Conservation (phyloP, 1,284 basidiomycete genomes). For the Leccinum variabile region DNA sequence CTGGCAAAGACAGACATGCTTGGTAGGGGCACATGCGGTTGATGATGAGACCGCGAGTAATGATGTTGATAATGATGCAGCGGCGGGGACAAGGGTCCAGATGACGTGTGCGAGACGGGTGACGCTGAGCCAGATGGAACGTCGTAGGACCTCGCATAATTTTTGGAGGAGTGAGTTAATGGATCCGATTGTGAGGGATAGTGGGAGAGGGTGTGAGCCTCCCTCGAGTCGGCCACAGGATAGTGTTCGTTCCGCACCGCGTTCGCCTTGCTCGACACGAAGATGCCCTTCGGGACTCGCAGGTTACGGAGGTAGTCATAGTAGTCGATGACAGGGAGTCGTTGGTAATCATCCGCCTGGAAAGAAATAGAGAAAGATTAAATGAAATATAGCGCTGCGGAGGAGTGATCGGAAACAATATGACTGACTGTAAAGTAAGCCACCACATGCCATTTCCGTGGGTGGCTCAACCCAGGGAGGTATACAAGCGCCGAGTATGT, state of each 20-base stretch:
- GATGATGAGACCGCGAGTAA: conserved; percentile 19
- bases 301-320: conserved; percentile 68
- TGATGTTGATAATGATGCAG: conserved; percentile 19
- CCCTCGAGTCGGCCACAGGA: conserved; percentile 29
- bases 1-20: conserved; percentile 25
- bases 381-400: conserved; percentile 16
- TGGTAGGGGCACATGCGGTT: conserved; percentile 23
- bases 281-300: conserved; percentile 61
- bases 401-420: conserved; percentile 9
- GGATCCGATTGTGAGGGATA: conserved; percentile 5
- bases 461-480: conserved; percentile 52
- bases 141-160: conserved; percentile 25
- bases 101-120: conserved; percentile 41
- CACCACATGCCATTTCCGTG: conserved; percentile 76
- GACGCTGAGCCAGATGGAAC: conserved; percentile 39
- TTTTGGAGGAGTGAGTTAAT: conserved; percentile 13
- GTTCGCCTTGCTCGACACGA: conserved; percentile 62
- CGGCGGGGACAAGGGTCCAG: conserved; percentile 30
- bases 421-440: conserved; percentile 70
- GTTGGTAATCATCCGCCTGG: conserved; percentile 65
- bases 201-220: conserved; percentile 12
- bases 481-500: conserved; percentile 74
- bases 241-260: conserved; percentile 44
- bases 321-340: conserved; percentile 64
- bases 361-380: conserved; percentile 1